Evolutionary conservation across 2,329 filamentous ascomycete species (phyloP), one percentile per base, ranked within the genome.

Genomic region (Fusarium goolgardi): DNA sequence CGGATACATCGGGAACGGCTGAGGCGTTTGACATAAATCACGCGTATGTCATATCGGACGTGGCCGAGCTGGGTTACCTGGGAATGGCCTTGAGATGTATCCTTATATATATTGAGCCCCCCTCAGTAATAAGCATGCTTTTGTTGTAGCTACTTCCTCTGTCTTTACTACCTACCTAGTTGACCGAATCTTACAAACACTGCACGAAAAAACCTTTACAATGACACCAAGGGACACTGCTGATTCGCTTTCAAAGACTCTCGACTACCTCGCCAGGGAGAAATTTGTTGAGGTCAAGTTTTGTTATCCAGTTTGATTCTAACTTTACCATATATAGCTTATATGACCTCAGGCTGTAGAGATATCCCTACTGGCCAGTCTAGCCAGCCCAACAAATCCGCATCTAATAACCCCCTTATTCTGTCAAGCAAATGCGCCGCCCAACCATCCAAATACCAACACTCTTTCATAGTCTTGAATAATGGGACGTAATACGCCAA

Each of bases 401-500:
- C 40, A 21, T 47, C 41, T 11, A 74, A 43, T 25, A 74, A 52
- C 2, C 65, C 63, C 32, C 63, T 40, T 70, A 74, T 70, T n/a
- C 67, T 55, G 27, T 67, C 63, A 13, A 73, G 63, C 18, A 74
- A 56, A 65, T 74, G 72, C 25, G 43, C 52, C 23, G 71, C 57
- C 71, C 71, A 73, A 9, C 69, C 67, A 21, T 74, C 59, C 54
- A 74, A 40, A 46, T 57, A 74, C 72, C 72, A 74, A 5, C 41
- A 58, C 23, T 53, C 49, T 45, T 45, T 68, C 51, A 72, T 53
- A 8, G 72, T 71, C 15, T 56, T 63, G 15, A 74, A 64, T 10
- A 74, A 47, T 13, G 71, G 69, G 12, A 69, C 65, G 23, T 71
- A 75, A 49, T 75, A 73, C 18, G 73, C 73, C 31, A 75, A 41